phyloP scores from a whole-genome alignment of 495 filamentous ascomycete genomes.

The Aspergillus sparsus region DNA sequence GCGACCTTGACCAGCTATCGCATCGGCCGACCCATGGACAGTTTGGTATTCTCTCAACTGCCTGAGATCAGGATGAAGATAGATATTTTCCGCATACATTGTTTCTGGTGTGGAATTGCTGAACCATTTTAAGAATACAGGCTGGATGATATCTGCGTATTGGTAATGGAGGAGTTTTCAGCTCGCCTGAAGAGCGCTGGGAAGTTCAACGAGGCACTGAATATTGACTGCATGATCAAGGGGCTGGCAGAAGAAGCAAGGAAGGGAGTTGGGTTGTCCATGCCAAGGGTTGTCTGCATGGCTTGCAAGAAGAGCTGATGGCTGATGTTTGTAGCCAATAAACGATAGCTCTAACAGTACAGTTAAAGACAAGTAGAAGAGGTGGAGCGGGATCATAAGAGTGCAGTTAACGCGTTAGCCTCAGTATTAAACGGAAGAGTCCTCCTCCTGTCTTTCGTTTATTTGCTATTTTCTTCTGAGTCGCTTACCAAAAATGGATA shows the following conservation, averaged over 20 bases:
- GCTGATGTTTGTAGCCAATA: too few relatives aligned
- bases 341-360: too few relatives aligned
- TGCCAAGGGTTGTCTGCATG: slow-evolving; percentile 9
- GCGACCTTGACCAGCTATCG: not conserved
- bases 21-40: slow-evolving; percentile 8
- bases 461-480: too few relatives aligned
- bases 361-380: too few relatives aligned
- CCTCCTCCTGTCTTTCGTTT: too few relatives aligned
- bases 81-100: slow-evolving; percentile 11
- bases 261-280: slow-evolving; percentile 7
- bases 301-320: slow-evolving; percentile 3
- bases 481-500: too few relatives aligned
- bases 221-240: not conserved
- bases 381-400: too few relatives aligned
- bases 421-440: too few relatives aligned
- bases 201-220: not conserved
- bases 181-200: not conserved
- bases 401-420: too few relatives aligned
- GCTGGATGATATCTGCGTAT: slow-evolving; percentile 13
- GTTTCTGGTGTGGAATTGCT: slow-evolving; percentile 4
- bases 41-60: slow-evolving; percentile 12
- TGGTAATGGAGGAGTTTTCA: slow-evolving; percentile 21
- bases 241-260: slow-evolving; percentile 3
- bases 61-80: not conserved
- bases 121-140: slow-evolving; percentile 9